Evolutionary conservation across 2,329 filamentous ascomycete genomes (phyloP).

Genomic region (Paecilomyces variotii): DNA sequence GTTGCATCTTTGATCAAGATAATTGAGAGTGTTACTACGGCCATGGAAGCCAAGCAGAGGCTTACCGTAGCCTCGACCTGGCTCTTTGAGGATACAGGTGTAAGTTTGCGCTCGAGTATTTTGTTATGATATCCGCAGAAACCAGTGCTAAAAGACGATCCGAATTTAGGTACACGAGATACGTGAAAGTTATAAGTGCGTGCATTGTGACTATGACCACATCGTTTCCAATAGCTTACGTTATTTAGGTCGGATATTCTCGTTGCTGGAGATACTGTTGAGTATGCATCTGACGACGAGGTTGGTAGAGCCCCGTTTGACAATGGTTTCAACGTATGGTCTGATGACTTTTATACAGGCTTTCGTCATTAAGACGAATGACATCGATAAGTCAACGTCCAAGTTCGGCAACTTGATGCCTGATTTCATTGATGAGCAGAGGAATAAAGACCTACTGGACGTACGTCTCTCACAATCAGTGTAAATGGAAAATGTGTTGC

Average conservation of each 20-base stretch:
- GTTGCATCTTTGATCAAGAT: neutral
- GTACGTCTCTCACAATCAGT: conserved; percentile 11
- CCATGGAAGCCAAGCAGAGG: conserved; percentile 12
- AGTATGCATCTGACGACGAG: conserved; percentile 15
- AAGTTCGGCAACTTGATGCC: conserved; percentile 11
- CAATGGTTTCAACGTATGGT: neutral
- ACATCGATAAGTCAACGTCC: conserved; percentile 5
- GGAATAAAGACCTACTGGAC: conserved; percentile 24
- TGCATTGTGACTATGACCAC: neutral
- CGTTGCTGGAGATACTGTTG: neutral
- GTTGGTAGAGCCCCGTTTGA: conserved; percentile 9
- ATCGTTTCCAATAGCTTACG: neutral
- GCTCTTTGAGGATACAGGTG: conserved; percentile 23
- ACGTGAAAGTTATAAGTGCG: conserved; percentile 14
- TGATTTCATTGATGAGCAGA: conserved; percentile 20
- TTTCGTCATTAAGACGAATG: conserved; percentile 16
- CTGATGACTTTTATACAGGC: conserved; percentile 9
- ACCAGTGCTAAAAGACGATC: conserved; percentile 2
- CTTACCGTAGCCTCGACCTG: conserved; percentile 25
- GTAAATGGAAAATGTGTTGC: neutral
- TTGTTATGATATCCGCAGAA: neutral
- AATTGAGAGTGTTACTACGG: neutral
- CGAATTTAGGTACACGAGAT: conserved; percentile 17
- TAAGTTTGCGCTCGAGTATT: conserved; percentile 10
- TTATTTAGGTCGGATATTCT: neutral